phyloP scores from a whole-genome alignment of 2,329 filamentous ascomycete genomes.

The Colletotrichum liaoningense region DNA sequence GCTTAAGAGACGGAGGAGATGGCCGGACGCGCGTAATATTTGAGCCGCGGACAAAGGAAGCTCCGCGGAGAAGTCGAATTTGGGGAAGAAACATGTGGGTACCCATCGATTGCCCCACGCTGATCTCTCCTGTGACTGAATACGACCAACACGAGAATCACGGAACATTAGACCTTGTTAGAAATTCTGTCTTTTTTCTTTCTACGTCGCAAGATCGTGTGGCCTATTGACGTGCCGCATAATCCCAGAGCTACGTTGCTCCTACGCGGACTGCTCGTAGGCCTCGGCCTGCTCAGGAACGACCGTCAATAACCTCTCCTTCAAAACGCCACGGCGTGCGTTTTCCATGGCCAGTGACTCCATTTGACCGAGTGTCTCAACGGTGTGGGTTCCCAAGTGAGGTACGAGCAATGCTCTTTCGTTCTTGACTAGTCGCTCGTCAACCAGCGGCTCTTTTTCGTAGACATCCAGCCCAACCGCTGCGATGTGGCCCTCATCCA shows the following conservation, averaged over 20 bases:
- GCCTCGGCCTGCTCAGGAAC: slow-evolving; percentile 32
- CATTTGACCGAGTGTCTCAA: slow-evolving; percentile 56
- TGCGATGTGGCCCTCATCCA: slow-evolving; percentile 65
- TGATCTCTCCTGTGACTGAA: not conserved
- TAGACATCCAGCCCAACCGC: slow-evolving; percentile 68
- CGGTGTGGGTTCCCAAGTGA: slow-evolving; percentile 75
- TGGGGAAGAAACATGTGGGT: not conserved
- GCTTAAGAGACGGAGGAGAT: not conserved
- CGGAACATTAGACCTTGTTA: not conserved
- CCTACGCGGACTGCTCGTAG: not conserved
- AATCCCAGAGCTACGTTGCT: not conserved
- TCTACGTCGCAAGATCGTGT: not conserved
- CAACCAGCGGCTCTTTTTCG: slow-evolving; percentile 69
- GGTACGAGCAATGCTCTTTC: slow-evolving; percentile 72
- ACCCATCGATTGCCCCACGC: not conserved
- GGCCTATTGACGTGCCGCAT: not conserved
- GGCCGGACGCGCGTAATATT: not conserved
- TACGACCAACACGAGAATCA: not conserved
- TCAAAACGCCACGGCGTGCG: slow-evolving; percentile 36
- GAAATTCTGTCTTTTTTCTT: not conserved
- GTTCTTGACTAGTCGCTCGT: slow-evolving; percentile 69
- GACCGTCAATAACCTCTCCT: slow-evolving; percentile 36
- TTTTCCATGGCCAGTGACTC: slow-evolving; percentile 45
- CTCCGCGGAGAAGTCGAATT: not conserved
- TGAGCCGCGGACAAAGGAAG: slow-evolving; percentile 22